Evolutionary conservation across 768 basidiomycete genomes (phyloP).

Genomic region (Amanita exitialis): DNA sequence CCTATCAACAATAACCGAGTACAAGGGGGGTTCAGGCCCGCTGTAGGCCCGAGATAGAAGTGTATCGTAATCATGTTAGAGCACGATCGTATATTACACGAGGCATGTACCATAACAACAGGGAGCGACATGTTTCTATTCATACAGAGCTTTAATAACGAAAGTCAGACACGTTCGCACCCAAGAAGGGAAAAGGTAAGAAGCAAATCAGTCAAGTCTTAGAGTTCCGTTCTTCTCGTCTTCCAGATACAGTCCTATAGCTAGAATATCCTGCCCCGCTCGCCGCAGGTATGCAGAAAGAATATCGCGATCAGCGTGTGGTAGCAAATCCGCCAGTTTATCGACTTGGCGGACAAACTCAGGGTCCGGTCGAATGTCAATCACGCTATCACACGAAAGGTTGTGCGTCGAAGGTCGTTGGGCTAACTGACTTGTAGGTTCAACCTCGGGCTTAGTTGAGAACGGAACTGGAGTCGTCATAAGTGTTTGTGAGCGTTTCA

Average conservation of each 20-base stretch:
- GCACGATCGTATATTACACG: neutral
- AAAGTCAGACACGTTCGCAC: neutral
- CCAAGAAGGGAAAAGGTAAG: neutral
- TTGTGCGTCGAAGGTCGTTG: neutral
- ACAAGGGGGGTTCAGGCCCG: conserved; percentile 36
- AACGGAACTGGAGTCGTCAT: conserved; percentile 27
- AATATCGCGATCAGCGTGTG: conserved; percentile 57
- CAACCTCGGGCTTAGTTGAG: conserved; percentile 12
- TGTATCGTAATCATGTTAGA: neutral
- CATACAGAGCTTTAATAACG: neutral
- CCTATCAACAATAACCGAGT: conserved; percentile 23
- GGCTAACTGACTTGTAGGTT: neutral
- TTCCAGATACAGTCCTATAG: conserved; percentile 81
- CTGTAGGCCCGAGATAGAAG: conserved; percentile 15
- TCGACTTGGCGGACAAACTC: conserved; percentile 64
- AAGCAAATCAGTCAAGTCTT: conserved; percentile 15
- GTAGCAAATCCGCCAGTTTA: conserved; percentile 59
- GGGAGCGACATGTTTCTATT: neutral
- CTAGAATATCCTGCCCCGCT: conserved; percentile 71
- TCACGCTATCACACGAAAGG: conserved; percentile 16
- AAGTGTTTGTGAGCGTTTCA: conserved; percentile 60
- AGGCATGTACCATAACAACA: conserved; percentile 2
- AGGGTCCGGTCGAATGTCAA: conserved; percentile 30
- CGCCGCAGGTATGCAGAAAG: conserved; percentile 65
- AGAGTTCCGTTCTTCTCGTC: conserved; percentile 72